Evolutionary conservation across 495 filamentous ascomycete species (phyloP).

Genomic region (Sphaerosporella brunnea): DNA sequence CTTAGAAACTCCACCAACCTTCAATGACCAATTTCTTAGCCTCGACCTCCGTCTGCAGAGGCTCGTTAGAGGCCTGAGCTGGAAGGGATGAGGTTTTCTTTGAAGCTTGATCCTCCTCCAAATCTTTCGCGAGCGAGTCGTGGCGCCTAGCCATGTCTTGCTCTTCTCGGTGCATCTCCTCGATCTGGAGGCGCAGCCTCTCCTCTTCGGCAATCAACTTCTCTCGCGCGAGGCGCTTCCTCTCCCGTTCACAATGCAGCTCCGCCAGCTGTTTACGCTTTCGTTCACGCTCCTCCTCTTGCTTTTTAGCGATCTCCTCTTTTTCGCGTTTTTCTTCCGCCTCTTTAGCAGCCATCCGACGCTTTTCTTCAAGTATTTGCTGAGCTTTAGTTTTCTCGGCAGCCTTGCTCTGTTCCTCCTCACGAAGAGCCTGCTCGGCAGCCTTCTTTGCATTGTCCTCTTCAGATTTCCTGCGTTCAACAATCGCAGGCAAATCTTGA

Average conservation of each 20-base stretch:
- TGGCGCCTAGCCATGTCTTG: conserved; percentile 20
- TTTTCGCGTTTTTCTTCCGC: conserved; percentile 11
- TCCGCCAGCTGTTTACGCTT: conserved; percentile 28
- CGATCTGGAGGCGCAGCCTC: conserved; percentile 15
- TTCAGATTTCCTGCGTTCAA: neutral
- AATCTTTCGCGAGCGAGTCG: conserved; percentile 15
- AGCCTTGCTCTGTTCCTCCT: neutral
- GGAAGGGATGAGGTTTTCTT: no score
- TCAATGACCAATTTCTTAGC: neutral
- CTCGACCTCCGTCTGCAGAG: neutral
- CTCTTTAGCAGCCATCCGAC: conserved; percentile 3
- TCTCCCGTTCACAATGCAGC: conserved; percentile 28
- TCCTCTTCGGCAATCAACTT: conserved; percentile 31
- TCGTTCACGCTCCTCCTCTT: conserved; percentile 40
- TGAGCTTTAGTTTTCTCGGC: conserved; percentile 9
- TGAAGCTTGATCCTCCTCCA: no score
- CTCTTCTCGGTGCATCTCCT: conserved; percentile 18
- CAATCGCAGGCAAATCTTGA: neutral
- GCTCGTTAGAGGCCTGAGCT: no score
- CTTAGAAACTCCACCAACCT: neutral
- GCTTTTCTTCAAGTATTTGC: neutral
- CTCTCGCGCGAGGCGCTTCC: conserved; percentile 36
- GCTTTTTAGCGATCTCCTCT: conserved; percentile 10
- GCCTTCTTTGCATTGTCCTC: neutral
- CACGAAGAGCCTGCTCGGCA: neutral